phyloP scores from a whole-genome alignment of 257 asterid species.

The Primulina tabacum region DNA sequence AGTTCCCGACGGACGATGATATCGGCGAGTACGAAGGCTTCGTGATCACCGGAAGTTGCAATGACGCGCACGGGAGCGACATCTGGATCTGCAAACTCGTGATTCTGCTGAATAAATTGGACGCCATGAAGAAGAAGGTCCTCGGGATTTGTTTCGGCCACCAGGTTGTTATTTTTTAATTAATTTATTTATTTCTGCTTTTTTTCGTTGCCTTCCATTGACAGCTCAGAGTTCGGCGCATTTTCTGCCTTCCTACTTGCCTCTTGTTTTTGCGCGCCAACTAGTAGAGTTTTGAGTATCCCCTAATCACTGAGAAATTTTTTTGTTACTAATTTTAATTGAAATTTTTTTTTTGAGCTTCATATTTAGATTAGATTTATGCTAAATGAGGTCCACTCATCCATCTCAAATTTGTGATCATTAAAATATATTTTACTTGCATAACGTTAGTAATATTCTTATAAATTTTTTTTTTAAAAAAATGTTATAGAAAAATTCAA shows the following conservation, averaged over 20 bases:
- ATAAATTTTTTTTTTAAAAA: too few species aligned
- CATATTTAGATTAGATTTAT: too few species aligned
- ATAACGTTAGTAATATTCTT: too few species aligned
- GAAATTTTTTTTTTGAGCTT: too few species aligned
- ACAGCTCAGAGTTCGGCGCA: not conserved
- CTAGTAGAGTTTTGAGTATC: too few species aligned
- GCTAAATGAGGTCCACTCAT: too few species aligned
- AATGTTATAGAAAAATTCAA: too few species aligned
- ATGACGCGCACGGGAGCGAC: conserved; percentile 84
- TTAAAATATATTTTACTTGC: too few species aligned
- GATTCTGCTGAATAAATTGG: conserved; percentile 49
- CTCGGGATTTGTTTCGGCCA: conserved; percentile 91
- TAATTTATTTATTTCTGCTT: not conserved
- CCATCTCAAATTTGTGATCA: too few species aligned
- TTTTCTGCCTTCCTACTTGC: not conserved
- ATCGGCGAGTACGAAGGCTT: conserved; percentile 63
- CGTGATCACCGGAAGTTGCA: conserved; percentile 87
- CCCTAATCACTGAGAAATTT: too few species aligned
- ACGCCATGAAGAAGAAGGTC: conserved; percentile 62
- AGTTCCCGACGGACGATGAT: conserved; percentile 75
- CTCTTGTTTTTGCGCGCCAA: not conserved
- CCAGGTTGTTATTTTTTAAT: conserved; percentile 43
- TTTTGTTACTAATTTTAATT: too few species aligned
- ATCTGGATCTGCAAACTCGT: conserved; percentile 65
- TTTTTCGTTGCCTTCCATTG: not conserved